Conservation (phyloP, 306 rosid species). For the Sicyos baderoa region DNA sequence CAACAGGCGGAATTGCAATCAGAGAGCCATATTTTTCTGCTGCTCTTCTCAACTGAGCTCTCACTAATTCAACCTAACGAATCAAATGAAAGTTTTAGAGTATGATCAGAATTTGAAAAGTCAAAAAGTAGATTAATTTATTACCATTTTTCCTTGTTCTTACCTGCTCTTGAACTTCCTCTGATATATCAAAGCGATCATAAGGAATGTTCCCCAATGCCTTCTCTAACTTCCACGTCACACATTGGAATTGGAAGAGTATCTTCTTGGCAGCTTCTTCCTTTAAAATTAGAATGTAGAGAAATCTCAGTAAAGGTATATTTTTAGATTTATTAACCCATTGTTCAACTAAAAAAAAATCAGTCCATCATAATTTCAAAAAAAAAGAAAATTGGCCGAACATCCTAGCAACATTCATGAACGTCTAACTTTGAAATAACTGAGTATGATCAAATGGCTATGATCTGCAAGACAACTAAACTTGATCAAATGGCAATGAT, state of each 20-base stretch:
- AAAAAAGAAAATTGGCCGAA: background rate
- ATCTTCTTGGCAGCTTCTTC: constrained; percentile 65
- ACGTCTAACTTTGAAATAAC: background rate
- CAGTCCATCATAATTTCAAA: background rate
- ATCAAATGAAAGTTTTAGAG: constrained; percentile 9
- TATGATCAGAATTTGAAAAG: constrained; percentile 9
- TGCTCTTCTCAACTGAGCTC: constrained; percentile 78
- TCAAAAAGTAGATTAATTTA: background rate
- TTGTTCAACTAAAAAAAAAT: too few relatives aligned
- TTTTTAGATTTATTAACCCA: background rate
- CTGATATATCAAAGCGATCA: constrained; percentile 63
- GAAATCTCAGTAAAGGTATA: constrained; percentile 45
- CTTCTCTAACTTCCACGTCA: constrained; percentile 83
- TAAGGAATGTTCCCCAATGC: constrained; percentile 57
- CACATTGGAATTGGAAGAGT: constrained; percentile 65
- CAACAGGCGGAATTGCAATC: constrained; percentile 39
- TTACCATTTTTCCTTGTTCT: constrained; percentile 9
- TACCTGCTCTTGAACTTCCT: constrained; percentile 96
- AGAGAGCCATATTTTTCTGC: constrained; percentile 59
- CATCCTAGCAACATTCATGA: background rate
- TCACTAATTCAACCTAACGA: constrained; percentile 81
- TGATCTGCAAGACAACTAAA: background rate
- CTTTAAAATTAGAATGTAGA: constrained; percentile 52
- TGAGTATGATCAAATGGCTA: background rate
- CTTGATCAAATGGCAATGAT: background rate